phyloP scores from a whole-genome alignment of 176 grass and related monocot species.

The Cenchrus purpureus region DNA sequence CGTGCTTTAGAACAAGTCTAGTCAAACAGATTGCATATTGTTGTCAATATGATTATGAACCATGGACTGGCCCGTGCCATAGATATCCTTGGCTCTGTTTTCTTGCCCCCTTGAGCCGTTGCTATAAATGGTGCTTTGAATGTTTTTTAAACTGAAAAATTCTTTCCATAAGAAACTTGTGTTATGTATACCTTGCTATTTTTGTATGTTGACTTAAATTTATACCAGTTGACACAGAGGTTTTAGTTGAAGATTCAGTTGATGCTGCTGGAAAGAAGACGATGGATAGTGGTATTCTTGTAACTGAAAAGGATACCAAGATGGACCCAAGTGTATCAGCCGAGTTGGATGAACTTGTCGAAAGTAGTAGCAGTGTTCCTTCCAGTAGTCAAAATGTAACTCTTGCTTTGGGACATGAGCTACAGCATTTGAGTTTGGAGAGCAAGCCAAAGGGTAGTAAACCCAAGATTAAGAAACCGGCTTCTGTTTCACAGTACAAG shows the following conservation, averaged over 20 bases:
- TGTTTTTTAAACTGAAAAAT: background rate
- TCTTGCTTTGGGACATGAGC: conserved; percentile 48
- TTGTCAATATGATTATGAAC: background rate
- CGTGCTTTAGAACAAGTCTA: background rate
- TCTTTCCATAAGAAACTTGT: background rate
- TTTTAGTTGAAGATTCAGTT: conserved; percentile 41
- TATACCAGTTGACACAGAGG: conserved; percentile 44
- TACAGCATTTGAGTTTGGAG: conserved; percentile 67
- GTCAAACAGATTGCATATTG: background rate
- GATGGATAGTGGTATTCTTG: conserved; percentile 28
- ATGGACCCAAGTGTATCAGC: conserved; percentile 18
- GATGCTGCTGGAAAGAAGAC: conserved; percentile 37
- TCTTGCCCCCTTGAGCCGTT: background rate
- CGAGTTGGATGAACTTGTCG: conserved; percentile 24
- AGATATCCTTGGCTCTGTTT: background rate
- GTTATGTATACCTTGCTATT: conserved; percentile 11
- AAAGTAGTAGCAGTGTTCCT: conserved; percentile 32
- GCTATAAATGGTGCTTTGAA: background rate
- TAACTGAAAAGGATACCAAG: conserved; percentile 33
- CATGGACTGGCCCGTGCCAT: background rate
- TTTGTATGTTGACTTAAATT: conserved; percentile 33
- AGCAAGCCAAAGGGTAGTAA: conserved; percentile 52
- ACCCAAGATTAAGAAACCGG: conserved; percentile 51
- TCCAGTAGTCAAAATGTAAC: conserved; percentile 35
- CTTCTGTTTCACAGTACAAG: conserved; percentile 63